A percentile compares a stretch with the other conserved stretches of the same genome.
Conservation (phyloP, 768 basidiomycete genomes). For the Pleurotus sapidus region DNA sequence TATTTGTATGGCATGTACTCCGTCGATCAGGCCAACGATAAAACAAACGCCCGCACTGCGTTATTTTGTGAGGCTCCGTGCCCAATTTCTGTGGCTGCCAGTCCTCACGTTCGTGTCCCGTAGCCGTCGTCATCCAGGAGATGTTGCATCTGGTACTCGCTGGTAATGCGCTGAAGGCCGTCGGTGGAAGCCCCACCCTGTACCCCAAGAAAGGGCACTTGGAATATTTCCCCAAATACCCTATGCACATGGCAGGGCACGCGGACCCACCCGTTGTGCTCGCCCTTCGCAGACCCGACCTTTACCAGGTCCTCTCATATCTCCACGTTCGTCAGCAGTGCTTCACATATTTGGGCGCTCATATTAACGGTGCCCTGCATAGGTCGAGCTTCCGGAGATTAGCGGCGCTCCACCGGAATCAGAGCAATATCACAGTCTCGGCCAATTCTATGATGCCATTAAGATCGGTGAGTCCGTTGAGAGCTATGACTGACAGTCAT, state of each 20-base stretch:
- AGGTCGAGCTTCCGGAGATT: constrained; percentile 12
- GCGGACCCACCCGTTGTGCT: constrained; percentile 7
- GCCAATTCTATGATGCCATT: constrained; percentile 13
- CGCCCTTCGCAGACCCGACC: not conserved
- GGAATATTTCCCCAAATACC: constrained; percentile 17
- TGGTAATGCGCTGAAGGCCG: constrained; percentile 19
- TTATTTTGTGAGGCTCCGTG: constrained; percentile 10
- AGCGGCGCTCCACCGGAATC: constrained; percentile 7
- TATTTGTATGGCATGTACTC: constrained; percentile 24
- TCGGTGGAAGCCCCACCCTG: constrained; percentile 18
- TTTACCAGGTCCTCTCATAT: constrained; percentile 3
- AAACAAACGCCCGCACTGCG: constrained; percentile 12
- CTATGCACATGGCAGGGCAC: constrained; percentile 13
- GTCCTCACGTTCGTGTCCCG: not conserved
- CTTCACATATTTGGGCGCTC: not conserved
- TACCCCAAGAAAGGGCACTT: constrained; percentile 12
- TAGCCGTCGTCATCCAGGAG: constrained; percentile 22
- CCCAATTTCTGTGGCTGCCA: not conserved
- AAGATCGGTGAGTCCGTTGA: constrained; percentile 1
- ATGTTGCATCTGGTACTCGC: constrained; percentile 24
- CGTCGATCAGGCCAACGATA: constrained; percentile 16
- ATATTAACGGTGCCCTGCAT: too few species aligned
- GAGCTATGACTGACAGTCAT: not conserved
- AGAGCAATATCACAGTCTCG: constrained; percentile 12
- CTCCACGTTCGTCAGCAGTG: not conserved